A percentile compares a stretch with the other conserved stretches of the same genome.
Evolutionary conservation across 331 rosid species (phyloP).

Genomic region (Phaseolus coccineus): DNA sequence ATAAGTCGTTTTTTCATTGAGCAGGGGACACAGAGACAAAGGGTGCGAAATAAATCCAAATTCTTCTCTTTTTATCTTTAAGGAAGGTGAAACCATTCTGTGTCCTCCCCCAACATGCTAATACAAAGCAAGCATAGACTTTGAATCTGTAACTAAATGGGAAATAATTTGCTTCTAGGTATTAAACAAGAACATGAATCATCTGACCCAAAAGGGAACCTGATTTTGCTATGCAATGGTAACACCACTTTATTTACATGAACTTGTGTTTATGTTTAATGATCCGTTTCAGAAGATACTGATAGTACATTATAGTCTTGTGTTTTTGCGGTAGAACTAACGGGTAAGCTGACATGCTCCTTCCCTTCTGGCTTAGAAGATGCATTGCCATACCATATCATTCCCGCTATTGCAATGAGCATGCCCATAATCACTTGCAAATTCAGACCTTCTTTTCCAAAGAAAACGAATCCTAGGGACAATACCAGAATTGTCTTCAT

Average conservation of each 20-base stretch:
- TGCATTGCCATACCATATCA: constrained; percentile 99
- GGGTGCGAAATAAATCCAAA: constrained; percentile 30
- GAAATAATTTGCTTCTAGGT: constrained; percentile 43
- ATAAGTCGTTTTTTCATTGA: no score
- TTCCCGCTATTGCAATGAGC: constrained; percentile 81
- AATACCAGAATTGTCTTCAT: constrained; percentile 97
- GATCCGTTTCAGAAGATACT: constrained; percentile 65
- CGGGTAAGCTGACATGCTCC: constrained; percentile 68
- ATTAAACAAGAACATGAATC: constrained; percentile 40
- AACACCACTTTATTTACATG: constrained; percentile 37
- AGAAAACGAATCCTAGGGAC: constrained; percentile 84
- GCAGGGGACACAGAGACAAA: no score
- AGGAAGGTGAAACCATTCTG: constrained; percentile 44
- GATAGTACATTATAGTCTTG: constrained; percentile 59
- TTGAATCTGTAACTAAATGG: constrained; percentile 5
- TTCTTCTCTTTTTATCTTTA: not conserved
- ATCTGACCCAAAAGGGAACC: constrained; percentile 30
- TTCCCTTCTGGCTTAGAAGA: constrained; percentile 95
- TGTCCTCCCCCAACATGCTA: constrained; percentile 41
- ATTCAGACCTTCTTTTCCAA: constrained; percentile 95
- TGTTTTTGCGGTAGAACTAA: constrained; percentile 56
- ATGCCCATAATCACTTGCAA: constrained; percentile 88
- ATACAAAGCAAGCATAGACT: constrained; percentile 31
- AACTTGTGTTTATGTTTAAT: constrained; percentile 59
- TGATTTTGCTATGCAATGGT: constrained; percentile 28